Percentiles rank a stretch among this genome's conserved stretches.
Conservation (phyloP, 768 basidiomycete species). For the Tylopilus balloui region DNA sequence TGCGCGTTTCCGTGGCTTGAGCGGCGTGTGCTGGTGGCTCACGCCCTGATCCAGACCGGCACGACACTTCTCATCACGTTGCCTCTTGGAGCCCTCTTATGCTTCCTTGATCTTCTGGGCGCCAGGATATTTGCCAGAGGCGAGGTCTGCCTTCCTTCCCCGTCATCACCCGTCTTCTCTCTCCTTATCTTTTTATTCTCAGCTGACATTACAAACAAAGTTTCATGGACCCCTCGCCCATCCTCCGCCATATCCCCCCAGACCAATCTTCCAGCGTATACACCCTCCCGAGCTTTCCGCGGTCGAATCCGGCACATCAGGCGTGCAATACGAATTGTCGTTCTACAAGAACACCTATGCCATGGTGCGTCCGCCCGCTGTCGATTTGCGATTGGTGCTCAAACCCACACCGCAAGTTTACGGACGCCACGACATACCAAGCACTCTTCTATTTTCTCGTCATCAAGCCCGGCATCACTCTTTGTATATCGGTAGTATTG, state of each 20-base stretch:
- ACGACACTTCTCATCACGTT: constrained; percentile 77
- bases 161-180: neutral
- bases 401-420: constrained; percentile 48
- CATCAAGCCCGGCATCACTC: constrained; percentile 76
- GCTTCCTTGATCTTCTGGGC: constrained; percentile 73
- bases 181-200: constrained; percentile 15
- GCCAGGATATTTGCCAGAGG: constrained; percentile 67
- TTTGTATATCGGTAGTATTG: constrained; percentile 55
- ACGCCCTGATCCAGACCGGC: constrained; percentile 48
- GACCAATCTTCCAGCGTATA: constrained; percentile 69
- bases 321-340: constrained; percentile 52
- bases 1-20: constrained; percentile 34
- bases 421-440: constrained; percentile 77
- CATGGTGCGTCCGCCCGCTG: constrained; percentile 49
- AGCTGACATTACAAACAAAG: constrained; percentile 63
- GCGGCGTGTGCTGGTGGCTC: constrained; percentile 16
- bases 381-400: constrained; percentile 1
- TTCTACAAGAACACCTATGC: constrained; percentile 81
- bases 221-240: constrained; percentile 69
- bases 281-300: constrained; percentile 47
- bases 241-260: constrained; percentile 59
- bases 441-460: constrained; percentile 87
- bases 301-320: constrained; percentile 41
- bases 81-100: constrained; percentile 71
- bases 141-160: constrained; percentile 45